Base-by-base conservation (phyloP, 768 basidiomycete genomes). In the Leucosporidium yakuticum region DNA sequence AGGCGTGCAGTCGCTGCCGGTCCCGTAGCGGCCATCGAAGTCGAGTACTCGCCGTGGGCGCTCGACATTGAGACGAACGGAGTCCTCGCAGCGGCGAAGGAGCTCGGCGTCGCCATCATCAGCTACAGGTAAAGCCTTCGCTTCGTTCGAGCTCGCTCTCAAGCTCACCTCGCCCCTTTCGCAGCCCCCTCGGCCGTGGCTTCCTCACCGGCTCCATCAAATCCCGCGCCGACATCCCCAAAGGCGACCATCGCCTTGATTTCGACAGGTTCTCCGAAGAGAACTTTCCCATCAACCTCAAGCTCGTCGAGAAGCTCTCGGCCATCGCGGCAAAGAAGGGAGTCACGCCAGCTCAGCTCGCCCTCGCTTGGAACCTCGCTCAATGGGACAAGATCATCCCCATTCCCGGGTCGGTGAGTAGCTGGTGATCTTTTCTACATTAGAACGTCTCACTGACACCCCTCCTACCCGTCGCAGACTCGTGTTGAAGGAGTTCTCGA, bases 181-280 rank as follows among this genome's bases (percentile, higher is more conserved):
- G 23, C 57, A 64, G 62, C 23, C 71, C 70, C 0, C 62, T 71
- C 8, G 73, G 68, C 27, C 49, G 60, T 2, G 71, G 70, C 4
- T 66, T 71, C 61, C 55, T 79, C 29, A 48, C 73, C 75, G 82
- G 80, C 69, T 23, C 29, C 14, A 81, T 81, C 36, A 82, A 83
- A 67, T 48, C n/a, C 25, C 66, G 65, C 59, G 60, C 69, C 20
- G 71, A 73, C 62, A 64, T 73, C 32, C 66, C 66, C 20, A 58
- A 69, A 29, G 62, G 71, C 34, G 71, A 73, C 64, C 47, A 56
- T 29, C 61, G 67, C 19, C 58, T 60, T 20, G 47, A 60, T 44
- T 75, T 68, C 32, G 73, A 74, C 48, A 44, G 59, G 29, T 73
- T 72, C 65, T 64, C 64, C 25, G 68, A 65, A 12, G 68, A 75